phyloP scores from a whole-genome alignment of 352 stramenopile genomes.

The Thalassiosira mediterranea region DNA sequence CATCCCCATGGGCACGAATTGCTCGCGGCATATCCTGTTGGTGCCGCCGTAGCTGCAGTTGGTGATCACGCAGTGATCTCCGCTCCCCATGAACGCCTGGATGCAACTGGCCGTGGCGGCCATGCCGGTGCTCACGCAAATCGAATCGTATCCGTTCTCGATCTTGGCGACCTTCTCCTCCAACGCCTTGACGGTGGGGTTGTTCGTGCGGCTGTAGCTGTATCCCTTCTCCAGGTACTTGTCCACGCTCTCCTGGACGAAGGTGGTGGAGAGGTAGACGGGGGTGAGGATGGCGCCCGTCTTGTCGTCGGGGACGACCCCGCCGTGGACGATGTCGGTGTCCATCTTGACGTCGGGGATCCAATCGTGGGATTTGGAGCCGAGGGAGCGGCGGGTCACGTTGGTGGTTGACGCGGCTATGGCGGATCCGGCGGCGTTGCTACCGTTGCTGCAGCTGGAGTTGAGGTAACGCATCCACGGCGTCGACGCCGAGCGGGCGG shows the following conservation, averaged over 20 bases:
- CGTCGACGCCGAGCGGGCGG: constrained; percentile 26
- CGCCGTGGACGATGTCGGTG: constrained; percentile 79
- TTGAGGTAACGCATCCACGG: constrained; percentile 47
- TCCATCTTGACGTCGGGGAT: constrained; percentile 56
- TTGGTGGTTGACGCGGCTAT: not conserved
- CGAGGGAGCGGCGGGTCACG: constrained; percentile 18
- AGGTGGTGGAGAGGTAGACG: constrained; percentile 92
- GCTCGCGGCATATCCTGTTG: constrained; percentile 92
- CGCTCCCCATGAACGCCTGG: constrained; percentile 87
- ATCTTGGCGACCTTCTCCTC: constrained; percentile 92
- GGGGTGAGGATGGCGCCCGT: constrained; percentile 86
- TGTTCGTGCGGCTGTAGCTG: constrained; percentile 93
- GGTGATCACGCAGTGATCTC: constrained; percentile 94
- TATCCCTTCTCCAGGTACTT: constrained; percentile 93
- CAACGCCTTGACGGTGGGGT: constrained; percentile 91
- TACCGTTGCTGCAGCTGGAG: constrained; percentile 37
- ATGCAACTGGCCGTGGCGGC: constrained; percentile 69
- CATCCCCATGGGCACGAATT: constrained; percentile 91
- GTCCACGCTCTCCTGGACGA: constrained; percentile 84
- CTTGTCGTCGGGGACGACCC: constrained; percentile 68
- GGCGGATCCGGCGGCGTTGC: constrained; percentile 15
- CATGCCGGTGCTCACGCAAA: constrained; percentile 92
- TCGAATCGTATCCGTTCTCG: constrained; percentile 90
- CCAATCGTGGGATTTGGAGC: constrained; percentile 37
- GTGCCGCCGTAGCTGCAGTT: constrained; percentile 95